Percentiles rank a stretch among this genome's conserved stretches.
These are phyloP conservation scores for Panellus pusillus DNA, from an alignment of 768 basidiomycete species.

Conservation along the genomic window DNA sequence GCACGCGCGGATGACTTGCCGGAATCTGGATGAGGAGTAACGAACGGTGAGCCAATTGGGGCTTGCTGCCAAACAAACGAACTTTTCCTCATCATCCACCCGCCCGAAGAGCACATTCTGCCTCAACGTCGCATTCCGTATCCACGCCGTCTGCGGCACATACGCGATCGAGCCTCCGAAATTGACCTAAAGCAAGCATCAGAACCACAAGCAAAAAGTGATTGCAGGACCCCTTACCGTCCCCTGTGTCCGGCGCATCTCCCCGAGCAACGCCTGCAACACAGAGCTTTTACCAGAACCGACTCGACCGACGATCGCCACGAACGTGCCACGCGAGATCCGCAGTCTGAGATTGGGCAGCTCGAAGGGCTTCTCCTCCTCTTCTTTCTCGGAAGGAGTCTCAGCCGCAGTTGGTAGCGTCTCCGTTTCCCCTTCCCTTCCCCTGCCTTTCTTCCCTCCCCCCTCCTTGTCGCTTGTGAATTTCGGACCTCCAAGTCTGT, in stretches of 20 bases:
- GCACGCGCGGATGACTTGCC: slow-evolving; percentile 61
- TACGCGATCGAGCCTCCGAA: slow-evolving; percentile 60
- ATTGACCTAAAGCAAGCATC: slow-evolving; percentile 33
- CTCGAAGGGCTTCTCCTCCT: slow-evolving; percentile 51
- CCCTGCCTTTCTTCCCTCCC: slow-evolving; percentile 22
- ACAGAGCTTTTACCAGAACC: slow-evolving; percentile 74
- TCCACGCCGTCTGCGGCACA: slow-evolving; percentile 65
- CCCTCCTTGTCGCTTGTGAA: slow-evolving; percentile 20
- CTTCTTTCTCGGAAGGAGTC: slow-evolving; percentile 8
- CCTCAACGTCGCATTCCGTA: slow-evolving; percentile 64
- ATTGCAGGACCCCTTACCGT: slow-evolving; percentile 34
- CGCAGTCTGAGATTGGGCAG: slow-evolving; percentile 46
- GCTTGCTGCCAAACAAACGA: neutral
- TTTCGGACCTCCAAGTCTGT: slow-evolving; percentile 20
- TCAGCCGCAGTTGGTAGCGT: slow-evolving; percentile 25
- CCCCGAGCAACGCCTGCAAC: slow-evolving; percentile 58
- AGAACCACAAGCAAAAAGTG: neutral
- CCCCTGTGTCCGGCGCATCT: slow-evolving; percentile 65
- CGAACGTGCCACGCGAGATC: slow-evolving; percentile 56
- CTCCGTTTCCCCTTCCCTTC: slow-evolving; percentile 23
- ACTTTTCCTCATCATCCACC: slow-evolving; percentile 58
- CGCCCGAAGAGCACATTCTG: slow-evolving; percentile 79
- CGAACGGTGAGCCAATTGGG: neutral
- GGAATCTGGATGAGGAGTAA: slow-evolving; percentile 41
- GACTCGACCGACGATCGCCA: slow-evolving; percentile 74